These are phyloP conservation scores for Eimeria acervulina DNA, from an alignment of 169 alveolate genomes.

Conservation along the genomic window DNA sequence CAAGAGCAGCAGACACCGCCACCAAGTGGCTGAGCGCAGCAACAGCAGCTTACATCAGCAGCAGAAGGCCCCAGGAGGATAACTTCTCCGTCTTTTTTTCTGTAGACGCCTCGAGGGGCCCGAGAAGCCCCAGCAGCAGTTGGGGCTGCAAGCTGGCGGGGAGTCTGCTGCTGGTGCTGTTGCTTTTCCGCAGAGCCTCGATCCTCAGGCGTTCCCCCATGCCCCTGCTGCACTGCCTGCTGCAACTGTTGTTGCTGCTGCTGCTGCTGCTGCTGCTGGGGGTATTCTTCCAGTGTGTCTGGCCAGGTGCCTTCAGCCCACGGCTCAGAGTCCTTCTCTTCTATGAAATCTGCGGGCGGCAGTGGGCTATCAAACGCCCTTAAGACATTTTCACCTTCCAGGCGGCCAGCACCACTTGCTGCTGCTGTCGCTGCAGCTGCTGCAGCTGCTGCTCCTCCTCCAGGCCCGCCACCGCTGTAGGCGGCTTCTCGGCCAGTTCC, in stretches of 20 bases:
- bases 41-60: background rate
- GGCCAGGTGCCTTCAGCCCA: slow-evolving; percentile 43
- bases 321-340: slow-evolving; percentile 3
- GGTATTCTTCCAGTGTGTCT: background rate
- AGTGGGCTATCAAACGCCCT: slow-evolving; percentile 37
- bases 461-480: background rate
- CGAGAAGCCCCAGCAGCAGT: background rate
- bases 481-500: background rate
- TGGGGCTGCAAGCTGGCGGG: background rate
- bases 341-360: slow-evolving; percentile 38
- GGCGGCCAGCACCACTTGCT: slow-evolving; percentile 29
- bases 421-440: slow-evolving; percentile 70
- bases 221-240: background rate
- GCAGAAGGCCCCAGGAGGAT: slow-evolving; percentile 43
- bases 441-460: background rate
- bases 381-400: slow-evolving; percentile 10
- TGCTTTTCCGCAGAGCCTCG: background rate
- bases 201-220: background rate
- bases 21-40: background rate
- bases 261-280: background rate
- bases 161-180: slow-evolving; percentile 4
- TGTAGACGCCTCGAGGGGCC: background rate
- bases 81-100: slow-evolving; percentile 31
- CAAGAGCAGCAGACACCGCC: slow-evolving; percentile 25
- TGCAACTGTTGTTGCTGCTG: background rate